Evolutionary conservation across 2,329 filamentous ascomycete species (phyloP), one percentile per base, ranked within the genome.

Genomic region (Colletotrichum camelliae): DNA sequence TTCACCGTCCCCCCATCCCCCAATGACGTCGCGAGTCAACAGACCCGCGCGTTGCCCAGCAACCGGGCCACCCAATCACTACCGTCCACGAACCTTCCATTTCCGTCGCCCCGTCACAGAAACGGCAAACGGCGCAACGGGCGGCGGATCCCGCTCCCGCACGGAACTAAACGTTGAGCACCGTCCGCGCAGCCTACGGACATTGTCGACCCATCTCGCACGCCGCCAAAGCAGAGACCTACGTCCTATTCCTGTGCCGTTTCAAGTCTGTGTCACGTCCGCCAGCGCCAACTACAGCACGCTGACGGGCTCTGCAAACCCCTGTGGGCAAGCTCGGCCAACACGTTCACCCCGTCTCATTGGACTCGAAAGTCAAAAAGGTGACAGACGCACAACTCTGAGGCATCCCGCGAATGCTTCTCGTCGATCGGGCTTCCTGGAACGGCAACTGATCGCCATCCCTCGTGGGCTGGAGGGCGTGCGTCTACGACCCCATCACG

Each of bases 1-100:
- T 35, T 27, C 33, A 37, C 33, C n/a, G 7, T 31, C 29, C 29
- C 29, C 24, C 29, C 29, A 35, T 67, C n/a, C 66, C 15, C 18
- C 29, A 66, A 80, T 84, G 82, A 84, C 83, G 81, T 84, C 81
- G 78, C 39, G 18, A 80, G 81, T 83, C 83, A 84, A 82, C 48
- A 83, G 33, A 33, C 9, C 4, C 8, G 15, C 57, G 4, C 3
- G 74, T 76, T 79, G 77, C 71, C 77, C 29, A 77, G 77, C 82
- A 83, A 83, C 82, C 52, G 24, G 12, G 31, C 16, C 6, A 80
- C 80, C 81, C 57, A 69, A 61, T 60, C 52, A 68, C 57, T 60
- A 27, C 27, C 55, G 27, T 48, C 29, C 57, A 62, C 18, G 21
- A 33, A 57, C 57, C 33, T 70, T 48, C 62, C 57, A 31, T 24